These are phyloP conservation scores for Cercospora sp. DNA, from an alignment of 2,329 filamentous ascomycete species.

Conservation along the genomic window DNA sequence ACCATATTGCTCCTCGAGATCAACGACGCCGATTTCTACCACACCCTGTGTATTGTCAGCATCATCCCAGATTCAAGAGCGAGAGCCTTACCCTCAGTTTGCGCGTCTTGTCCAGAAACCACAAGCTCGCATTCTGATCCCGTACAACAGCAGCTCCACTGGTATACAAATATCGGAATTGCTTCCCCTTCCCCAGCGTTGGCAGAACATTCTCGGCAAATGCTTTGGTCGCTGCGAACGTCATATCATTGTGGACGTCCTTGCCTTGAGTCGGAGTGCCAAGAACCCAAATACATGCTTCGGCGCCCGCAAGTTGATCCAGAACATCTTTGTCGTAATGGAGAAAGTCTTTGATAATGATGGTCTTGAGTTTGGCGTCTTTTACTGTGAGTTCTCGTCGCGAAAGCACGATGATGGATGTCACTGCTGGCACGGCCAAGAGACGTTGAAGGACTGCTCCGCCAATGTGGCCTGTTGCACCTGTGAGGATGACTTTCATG, in stretches of 20 bases:
- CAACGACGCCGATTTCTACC: conserved; percentile 35
- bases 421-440: conserved; percentile 51
- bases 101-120: conserved; percentile 36
- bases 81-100: conserved; percentile 33
- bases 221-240: conserved; percentile 37
- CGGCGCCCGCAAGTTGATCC: conserved; percentile 41
- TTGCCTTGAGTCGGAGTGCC: conserved; percentile 30
- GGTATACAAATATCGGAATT: conserved; percentile 45
- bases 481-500: conserved; percentile 62
- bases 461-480: conserved; percentile 58
- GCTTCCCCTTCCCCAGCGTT: conserved; percentile 14
- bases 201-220: conserved; percentile 34
- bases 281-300: conserved; percentile 47
- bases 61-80: background rate
- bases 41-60: conserved; percentile 23
- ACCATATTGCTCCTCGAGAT: conserved; percentile 27
- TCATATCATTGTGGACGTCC: conserved; percentile 41
- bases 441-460: conserved; percentile 53
- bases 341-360: conserved; percentile 57
- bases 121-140: conserved; percentile 39
- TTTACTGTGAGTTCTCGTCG: conserved; percentile 50
- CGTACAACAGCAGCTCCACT: conserved; percentile 39
- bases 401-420: conserved; percentile 54
- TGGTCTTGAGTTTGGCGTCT: conserved; percentile 53
- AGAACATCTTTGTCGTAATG: conserved; percentile 49